Evolutionary conservation across 441 rosid genomes (phyloP), one percentile per base, ranked within the genome.

Genomic region (Viola pubescens): DNA sequence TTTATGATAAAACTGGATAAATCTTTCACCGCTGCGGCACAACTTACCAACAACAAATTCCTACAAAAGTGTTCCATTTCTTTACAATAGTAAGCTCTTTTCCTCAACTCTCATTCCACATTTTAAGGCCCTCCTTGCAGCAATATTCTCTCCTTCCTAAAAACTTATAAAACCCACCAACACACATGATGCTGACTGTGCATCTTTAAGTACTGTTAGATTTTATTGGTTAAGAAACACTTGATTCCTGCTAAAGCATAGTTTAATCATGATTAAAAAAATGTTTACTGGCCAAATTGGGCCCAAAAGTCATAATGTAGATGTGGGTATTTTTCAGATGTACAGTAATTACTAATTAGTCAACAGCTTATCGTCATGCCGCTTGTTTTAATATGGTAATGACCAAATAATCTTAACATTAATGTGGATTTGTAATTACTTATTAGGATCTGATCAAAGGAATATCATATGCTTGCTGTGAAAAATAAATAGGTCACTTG

Each of bases 111-210:
- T 47, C 12, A 9, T 37, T 37, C 55, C 52, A 49, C 52, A 43
- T 53, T 40, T 42, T 19, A 7, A 13, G 64, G 64, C 9, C 42
- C 10, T 39, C 56, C 44, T 37, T 16, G 54, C 12, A 26, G 34
- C 26, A 19, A 19, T 56, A 37, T 48, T 43, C 64, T 34, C 55
- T 52, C 16, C 44, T 19, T 16, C 39, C 12, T 43, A 19, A 14
- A 9, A 6, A 2, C 3, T 4, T 4, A 10, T 49, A 60, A 54
- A 34, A 39, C 42, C 48, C 37, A 26, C 34, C 34, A 26, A 26
- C 8, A 39, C 68, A 69, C 62, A 61, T 59, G 77, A 3, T 66
- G 83, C 77, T 74, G 77, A 76, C 69, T 66, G 47, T 63, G 37
- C 54, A 58, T 26, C 47, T 26, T 52, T 40, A 60, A 47, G 54